phyloP scores from a whole-genome alignment of 495 filamentous ascomycete genomes.

The Penicillium psychrofluorescens region DNA sequence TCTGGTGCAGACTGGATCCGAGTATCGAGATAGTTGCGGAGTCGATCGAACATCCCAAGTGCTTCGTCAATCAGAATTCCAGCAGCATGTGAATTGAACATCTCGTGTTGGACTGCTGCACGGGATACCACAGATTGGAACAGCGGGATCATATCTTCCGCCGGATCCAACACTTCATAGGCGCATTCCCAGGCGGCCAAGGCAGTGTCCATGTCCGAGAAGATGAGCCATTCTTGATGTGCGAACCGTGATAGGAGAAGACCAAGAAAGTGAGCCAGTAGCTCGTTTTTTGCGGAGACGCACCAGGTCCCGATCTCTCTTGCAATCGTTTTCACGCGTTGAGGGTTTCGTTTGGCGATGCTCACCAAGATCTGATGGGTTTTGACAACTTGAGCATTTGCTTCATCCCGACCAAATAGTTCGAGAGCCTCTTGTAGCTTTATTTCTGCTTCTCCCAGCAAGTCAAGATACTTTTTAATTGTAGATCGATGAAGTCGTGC shows the following conservation, averaged over 20 bases:
- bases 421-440: constrained; percentile 8
- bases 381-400: constrained; percentile 11
- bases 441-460: constrained; percentile 5
- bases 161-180: constrained; percentile 5
- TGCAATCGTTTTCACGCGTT: constrained; percentile 5
- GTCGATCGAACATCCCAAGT: constrained; percentile 4
- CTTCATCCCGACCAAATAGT: constrained; percentile 16
- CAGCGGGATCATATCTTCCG: constrained; percentile 8
- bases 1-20: constrained; percentile 1
- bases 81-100: constrained; percentile 8
- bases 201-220: constrained; percentile 9
- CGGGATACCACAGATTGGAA: constrained; percentile 12
- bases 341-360: constrained; percentile 7
- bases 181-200: constrained; percentile 10
- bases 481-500: constrained; percentile 1
- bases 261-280: constrained; percentile 8
- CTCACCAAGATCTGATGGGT: constrained; percentile 13
- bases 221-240: constrained; percentile 11
- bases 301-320: constrained; percentile 17
- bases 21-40: constrained; percentile 1
- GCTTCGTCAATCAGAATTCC: constrained; percentile 7
- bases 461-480: neutral
- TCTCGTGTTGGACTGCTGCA: constrained; percentile 9
- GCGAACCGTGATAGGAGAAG: constrained; percentile 7
- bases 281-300: constrained; percentile 9